Base-by-base conservation (phyloP, 78 protist species). In the Tieghemostelium lacteum region DNA sequence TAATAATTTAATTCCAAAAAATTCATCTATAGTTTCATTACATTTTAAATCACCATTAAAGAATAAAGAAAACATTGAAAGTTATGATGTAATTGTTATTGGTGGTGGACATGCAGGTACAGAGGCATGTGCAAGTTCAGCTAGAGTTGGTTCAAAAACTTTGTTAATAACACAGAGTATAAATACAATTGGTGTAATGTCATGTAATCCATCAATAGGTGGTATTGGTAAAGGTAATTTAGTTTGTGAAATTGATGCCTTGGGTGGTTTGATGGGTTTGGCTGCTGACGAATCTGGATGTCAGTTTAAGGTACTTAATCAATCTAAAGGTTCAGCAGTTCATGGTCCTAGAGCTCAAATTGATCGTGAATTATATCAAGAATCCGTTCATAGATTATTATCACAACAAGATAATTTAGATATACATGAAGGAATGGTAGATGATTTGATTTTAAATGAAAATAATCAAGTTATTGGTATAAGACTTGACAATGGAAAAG, bases 101-200 rank as follows among this genome's bases (percentile, higher is more conserved):
- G 98, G 98, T 12, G 99, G 98, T 28, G 99, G 99, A 12, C 99
- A 98, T 55, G 99, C 99, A 0, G 99, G 99, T 24, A 76, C 92
- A 37, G 99, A 98, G 87, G 98, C 98, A 5, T 96, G 97, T 1
- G 80, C 98, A 0, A 98, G 98, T 0, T 73, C 98, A 1, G 97
- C 98, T 0, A 74, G 99, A 20, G 65, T 70, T 14, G 99, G 99
- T 5, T 94, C 95, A 10, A 16, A 20, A 34, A 94, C 98, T 29
- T 62, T 95, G 37, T 85, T 97, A 2, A 85, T 97, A 2, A 97
- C 98, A 12, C 98, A 93, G 49, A 64, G 80, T 16, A 58, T 61
- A 33, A 58, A 70, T 50, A 92, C 97, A 0, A 78, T 95, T 36
- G 97, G 97, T 33, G 98, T 75, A 36, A 92, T 97, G 98, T 93